phyloP scores from a whole-genome alignment of 768 basidiomycete species.

The Tylopilus rubrobrunneus region DNA sequence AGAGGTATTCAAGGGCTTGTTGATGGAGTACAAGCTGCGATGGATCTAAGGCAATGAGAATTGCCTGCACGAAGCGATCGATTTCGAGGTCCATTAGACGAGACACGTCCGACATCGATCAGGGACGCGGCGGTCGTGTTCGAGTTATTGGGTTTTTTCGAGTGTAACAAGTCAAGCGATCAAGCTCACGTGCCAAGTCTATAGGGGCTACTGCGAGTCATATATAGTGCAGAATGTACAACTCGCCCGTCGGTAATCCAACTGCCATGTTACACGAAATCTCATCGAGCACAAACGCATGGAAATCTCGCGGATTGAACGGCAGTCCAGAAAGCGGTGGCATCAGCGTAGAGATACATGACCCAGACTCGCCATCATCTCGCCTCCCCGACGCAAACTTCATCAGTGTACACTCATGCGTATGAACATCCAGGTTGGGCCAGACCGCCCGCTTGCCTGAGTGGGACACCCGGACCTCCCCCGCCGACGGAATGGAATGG shows the following conservation, averaged over 20 bases:
- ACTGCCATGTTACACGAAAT: slow-evolving; percentile 48
- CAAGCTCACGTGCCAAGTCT: slow-evolving; percentile 22
- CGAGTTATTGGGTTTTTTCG: too few relatives aligned
- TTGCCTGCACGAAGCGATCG: slow-evolving; percentile 77
- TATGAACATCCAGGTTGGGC: slow-evolving; percentile 8
- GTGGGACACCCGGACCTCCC: slow-evolving; percentile 15
- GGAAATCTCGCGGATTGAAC: slow-evolving; percentile 44
- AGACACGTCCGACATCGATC: slow-evolving; percentile 19
- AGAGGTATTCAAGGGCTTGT: slow-evolving; percentile 82
- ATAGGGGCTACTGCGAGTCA: slow-evolving; percentile 20
- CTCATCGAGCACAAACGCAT: slow-evolving; percentile 54
- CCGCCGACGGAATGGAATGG: slow-evolving; percentile 7
- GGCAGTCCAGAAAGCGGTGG: slow-evolving; percentile 48
- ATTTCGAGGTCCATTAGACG: slow-evolving; percentile 67
- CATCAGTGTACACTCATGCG: slow-evolving; percentile 45
- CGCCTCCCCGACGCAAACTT: slow-evolving; percentile 39
- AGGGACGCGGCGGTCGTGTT: background rate
- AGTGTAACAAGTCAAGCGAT: too few relatives aligned
- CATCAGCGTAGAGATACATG: slow-evolving; percentile 34
- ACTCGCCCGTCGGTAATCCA: slow-evolving; percentile 48
- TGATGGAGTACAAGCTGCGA: slow-evolving; percentile 67
- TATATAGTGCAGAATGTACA: slow-evolving; percentile 42
- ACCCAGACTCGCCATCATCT: slow-evolving; percentile 1
- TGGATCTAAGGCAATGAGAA: slow-evolving; percentile 83
- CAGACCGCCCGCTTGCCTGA: slow-evolving; percentile 22